Base-by-base conservation (phyloP, 345 rosid genomes). In the Aegle marmelos region DNA sequence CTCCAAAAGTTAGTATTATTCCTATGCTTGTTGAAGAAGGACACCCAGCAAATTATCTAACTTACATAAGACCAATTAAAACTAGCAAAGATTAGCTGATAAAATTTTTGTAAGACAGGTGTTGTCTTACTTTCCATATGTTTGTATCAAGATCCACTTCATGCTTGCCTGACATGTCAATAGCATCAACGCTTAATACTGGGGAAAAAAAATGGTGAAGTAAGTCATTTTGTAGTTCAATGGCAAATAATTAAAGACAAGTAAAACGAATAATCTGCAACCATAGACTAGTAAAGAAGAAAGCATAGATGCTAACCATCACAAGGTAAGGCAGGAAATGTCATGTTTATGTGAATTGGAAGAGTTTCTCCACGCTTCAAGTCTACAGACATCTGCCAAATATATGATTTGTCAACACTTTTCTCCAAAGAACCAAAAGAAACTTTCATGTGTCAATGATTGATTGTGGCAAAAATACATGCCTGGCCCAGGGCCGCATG, bases 81-180 rank as follows among this genome's bases (percentile, higher is more conserved):
- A 70, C n/a, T 70, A 70, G 41, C 28, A 70, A 19, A 30, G 8
- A 30, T 28, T 28, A 30, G 17, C 61, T 70, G 10, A 50, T 53
- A 70, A 19, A 70, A 19, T 21, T 9, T 28, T 50, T 13, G 17
- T 8, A 60, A 37, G 50, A 30, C 53, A 71, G 61, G 22, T 68
- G 62, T 28, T 30, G 22, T 67, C 85, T 82, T 87, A 97, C 99
- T 85, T 97, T 97, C 99, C 98, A 97, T 82, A 97, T 91, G 83
- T 88, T 94, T 70, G 98, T 97, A 82, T 94, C 97, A 13, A 97
- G 98, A 89, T 97, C 99, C 71, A 97, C 99, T 93, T 97, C 98
- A 83, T 97, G 99, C 87, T 94, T 97, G 76, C 99, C 99, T 5
- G 99, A 97, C 99, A 97, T 93, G 83, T 97, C 98, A 85, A 94